Percentiles rank a stretch among this genome's conserved stretches.
phyloP scores from a whole-genome alignment of 805 yeast genomes.

The Ogataea corticis region DNA sequence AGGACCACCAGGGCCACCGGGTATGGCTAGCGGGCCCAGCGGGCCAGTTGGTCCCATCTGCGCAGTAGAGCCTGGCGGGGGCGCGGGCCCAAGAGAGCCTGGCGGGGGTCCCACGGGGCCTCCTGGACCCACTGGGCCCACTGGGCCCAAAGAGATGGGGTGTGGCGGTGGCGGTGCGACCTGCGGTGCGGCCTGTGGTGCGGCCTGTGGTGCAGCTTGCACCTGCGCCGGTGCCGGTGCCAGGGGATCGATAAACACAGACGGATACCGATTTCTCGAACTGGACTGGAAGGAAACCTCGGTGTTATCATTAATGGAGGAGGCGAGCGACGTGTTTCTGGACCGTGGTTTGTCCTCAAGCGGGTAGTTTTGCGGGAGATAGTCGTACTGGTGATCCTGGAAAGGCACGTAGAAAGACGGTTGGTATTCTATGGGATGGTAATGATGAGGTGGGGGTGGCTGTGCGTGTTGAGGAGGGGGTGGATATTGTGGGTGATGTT shows the following conservation, averaged over 20 bases:
- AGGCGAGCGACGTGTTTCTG: constrained; percentile 18
- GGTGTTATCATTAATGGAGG: constrained; percentile 24
- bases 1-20: not conserved
- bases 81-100: no score
- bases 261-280: constrained; percentile 45
- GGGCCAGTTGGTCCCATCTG: no score
- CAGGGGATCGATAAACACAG: constrained; percentile 50
- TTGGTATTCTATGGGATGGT: constrained; percentile 22
- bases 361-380: constrained; percentile 5
- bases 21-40: not conserved
- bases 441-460: constrained; percentile 13
- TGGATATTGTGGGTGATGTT: constrained; percentile 16
- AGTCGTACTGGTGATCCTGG: constrained; percentile 17
- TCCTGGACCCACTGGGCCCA: no score
- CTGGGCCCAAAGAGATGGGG: constrained; percentile 4
- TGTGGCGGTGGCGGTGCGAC: constrained; percentile 1
- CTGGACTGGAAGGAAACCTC: constrained; percentile 29
- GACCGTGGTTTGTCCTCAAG: constrained; percentile 13
- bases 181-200: not conserved
- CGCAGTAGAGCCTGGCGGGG: no score
- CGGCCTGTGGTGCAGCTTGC: not conserved
- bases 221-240: constrained; percentile 39
- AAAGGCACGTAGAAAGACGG: constrained; percentile 19
- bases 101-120: no score
- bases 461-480: constrained; percentile 18